A percentile compares a stretch with the other conserved stretches of the same genome.
Evolutionary conservation across 768 basidiomycete genomes (phyloP).

Genomic region (Tremella mesenterica): DNA sequence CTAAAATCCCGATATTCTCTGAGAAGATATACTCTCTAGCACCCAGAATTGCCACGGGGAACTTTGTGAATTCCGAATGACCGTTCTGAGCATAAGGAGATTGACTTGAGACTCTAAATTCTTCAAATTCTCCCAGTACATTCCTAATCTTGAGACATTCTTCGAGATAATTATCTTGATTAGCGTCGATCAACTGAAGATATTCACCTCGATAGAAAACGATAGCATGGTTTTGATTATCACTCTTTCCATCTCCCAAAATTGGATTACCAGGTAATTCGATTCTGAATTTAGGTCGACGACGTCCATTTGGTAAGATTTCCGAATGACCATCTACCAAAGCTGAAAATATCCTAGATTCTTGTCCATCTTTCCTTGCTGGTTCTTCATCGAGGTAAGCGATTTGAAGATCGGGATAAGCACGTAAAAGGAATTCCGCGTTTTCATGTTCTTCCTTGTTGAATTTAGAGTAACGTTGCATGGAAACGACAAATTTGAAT

Average conservation of each 20-base stretch:
- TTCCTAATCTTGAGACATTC: constrained; percentile 99
- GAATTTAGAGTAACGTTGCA: constrained; percentile 99
- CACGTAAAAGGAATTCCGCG: constrained; percentile 91
- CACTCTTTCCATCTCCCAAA: constrained; percentile 96
- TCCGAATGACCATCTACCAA: constrained; percentile 98
- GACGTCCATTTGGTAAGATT: constrained; percentile 76
- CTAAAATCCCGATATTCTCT: constrained; percentile 97
- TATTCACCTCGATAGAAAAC: constrained; percentile 99
- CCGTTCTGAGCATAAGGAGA: constrained; percentile 88
- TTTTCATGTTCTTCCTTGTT: constrained; percentile 99
- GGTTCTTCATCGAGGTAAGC: constrained; percentile 97
- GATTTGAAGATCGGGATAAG: constrained; percentile 96
- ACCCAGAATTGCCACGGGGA: constrained; percentile 94
- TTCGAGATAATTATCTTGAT: constrained; percentile 99
- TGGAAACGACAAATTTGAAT: constrained; percentile 98
- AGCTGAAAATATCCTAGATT: constrained; percentile 87
- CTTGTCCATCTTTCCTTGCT: constrained; percentile 85
- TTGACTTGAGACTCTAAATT: constrained; percentile 72
- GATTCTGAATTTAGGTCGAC: constrained; percentile 94
- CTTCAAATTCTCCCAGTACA: constrained; percentile 94
- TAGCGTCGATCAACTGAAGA: constrained; percentile 97
- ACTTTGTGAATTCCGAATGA: constrained; percentile 73
- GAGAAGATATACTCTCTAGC: constrained; percentile 99
- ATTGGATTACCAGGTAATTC: constrained; percentile 98
- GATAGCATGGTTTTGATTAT: constrained; percentile 99